These are phyloP conservation scores for Boletellus sp. DNA, from an alignment of 1,284 basidiomycete genomes.

Conservation along the genomic window DNA sequence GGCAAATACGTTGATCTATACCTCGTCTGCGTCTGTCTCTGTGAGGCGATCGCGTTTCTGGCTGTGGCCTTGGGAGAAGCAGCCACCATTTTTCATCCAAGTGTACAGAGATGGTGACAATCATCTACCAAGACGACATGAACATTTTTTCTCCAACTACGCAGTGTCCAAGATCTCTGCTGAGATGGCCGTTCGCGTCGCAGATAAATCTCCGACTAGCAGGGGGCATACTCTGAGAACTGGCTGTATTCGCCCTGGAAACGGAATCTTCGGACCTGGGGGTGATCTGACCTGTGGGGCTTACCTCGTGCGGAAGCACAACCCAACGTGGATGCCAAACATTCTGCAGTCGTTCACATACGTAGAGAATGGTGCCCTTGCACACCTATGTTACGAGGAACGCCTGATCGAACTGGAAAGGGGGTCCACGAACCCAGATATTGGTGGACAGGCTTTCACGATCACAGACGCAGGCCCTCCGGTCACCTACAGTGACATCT, in stretches of 20 bases:
- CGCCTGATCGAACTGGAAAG: conserved; percentile 49
- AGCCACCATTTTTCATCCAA: conserved; percentile 54
- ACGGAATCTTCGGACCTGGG: conserved; percentile 69
- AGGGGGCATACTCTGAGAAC: conserved; percentile 46
- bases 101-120: conserved; percentile 54
- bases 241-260: conserved; percentile 70
- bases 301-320: conserved; percentile 54
- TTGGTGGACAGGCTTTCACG: conserved; percentile 66
- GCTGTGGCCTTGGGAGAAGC: conserved; percentile 69
- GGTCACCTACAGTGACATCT: conserved; percentile 58
- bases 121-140: conserved; percentile 44
- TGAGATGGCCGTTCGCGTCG: conserved; percentile 52
- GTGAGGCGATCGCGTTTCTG: conserved; percentile 54
- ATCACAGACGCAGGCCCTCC: conserved; percentile 62
- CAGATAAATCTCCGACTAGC: conserved; percentile 43
- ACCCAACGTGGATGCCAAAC: conserved; percentile 58
- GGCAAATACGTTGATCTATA: conserved; percentile 53
- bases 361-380: conserved; percentile 69
- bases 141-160: conserved; percentile 68
- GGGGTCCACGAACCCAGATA: conserved; percentile 50
- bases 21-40: conserved; percentile 58
- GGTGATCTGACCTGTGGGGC: conserved; percentile 65
- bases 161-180: conserved; percentile 55
- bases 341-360: conserved; percentile 63
- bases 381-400: conserved; percentile 68